Evolutionary conservation across 768 basidiomycete species (phyloP).

Genomic region (Leccinum olivaceopallidum): DNA sequence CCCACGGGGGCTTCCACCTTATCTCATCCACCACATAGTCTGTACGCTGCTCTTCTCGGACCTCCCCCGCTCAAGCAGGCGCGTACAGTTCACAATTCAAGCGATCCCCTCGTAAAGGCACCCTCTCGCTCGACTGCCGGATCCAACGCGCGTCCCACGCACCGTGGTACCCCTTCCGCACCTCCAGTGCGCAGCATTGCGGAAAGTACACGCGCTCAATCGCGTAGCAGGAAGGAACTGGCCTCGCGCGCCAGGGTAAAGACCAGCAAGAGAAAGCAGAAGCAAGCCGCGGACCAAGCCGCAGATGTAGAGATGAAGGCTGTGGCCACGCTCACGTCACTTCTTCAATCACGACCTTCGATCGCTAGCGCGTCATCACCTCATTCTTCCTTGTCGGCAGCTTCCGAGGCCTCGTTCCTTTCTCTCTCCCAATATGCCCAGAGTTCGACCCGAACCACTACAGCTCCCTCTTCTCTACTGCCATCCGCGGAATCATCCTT

Average conservation of each 20-base stretch:
- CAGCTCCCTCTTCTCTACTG: constrained; percentile 39
- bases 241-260: constrained; percentile 35
- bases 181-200: constrained; percentile 43
- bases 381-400: constrained; percentile 67
- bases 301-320: constrained; percentile 77
- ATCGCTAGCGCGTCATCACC: constrained; percentile 66
- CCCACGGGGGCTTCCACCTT: constrained; percentile 36
- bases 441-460: constrained; percentile 59
- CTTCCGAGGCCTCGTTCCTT: constrained; percentile 64
- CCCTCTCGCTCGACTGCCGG: constrained; percentile 39
- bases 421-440: constrained; percentile 67
- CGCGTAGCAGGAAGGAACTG: constrained; percentile 44
- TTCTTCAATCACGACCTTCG: constrained; percentile 65
- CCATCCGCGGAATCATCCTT: constrained; percentile 44
- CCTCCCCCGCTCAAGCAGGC: constrained; percentile 76
- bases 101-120: constrained; percentile 63
- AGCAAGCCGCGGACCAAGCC: constrained; percentile 35
- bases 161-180: constrained; percentile 14
- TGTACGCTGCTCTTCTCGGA: constrained; percentile 72
- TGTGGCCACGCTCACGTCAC: constrained; percentile 74
- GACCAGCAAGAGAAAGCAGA: constrained; percentile 53
- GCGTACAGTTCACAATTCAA: constrained; percentile 75
- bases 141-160: constrained; percentile 29
- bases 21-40: constrained; percentile 52
- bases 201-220: constrained; percentile 47